Base-by-base conservation (phyloP, 2,329 filamentous ascomycete species). In the Intubia oerlemansii region DNA sequence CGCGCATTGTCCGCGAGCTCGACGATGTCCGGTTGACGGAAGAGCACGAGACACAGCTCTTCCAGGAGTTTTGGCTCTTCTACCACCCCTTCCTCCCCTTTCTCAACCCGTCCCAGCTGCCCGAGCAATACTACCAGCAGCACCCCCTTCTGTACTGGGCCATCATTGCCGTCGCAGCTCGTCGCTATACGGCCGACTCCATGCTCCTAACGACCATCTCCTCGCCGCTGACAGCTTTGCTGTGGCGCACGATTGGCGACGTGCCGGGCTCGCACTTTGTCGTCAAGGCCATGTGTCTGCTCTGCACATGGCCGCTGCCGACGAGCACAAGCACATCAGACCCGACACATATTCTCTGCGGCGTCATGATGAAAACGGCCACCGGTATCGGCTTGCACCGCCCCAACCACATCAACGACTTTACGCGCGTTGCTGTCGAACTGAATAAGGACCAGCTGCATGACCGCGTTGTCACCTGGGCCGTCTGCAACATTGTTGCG, bases 131-230 rank as follows among this genome's bases (percentile, higher is more conserved):
- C 45, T 76, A 76, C 43, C 63, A 71, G 34, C 74, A 85, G 41
- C 76, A 81, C 28, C 70, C 72, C 4, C 57, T 92, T 10, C 62
- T 92, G 2, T 91, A 91, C 50, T 92, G 82, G 82, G 66, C 76
- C 27, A 74, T 85, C 34, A 57, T 84, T 25, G 66, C 75, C 20
- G 71, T 82, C 31, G 77, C 77, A 14, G 68, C 76, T 24, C 67
- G 78, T 29, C 70, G 77, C 22, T 82, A 73, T 43, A 56, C 58
- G 24, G 52, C 57, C 1, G 72, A 76, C 34, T 63, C 64, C 2
- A 59, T 57, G 10, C 56, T 84, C 18, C 58, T 85, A 30, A 67
- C 63, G 25, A 66, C 70, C 31, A 56, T 85, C 7, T 69, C 75
- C 15, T 66, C 66, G 0, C 68, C 68, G 16, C 51, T 84, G 39